These are phyloP conservation scores for Ustilago nuda DNA, from an alignment of 1,284 basidiomycete genomes.

Conservation along the genomic window DNA sequence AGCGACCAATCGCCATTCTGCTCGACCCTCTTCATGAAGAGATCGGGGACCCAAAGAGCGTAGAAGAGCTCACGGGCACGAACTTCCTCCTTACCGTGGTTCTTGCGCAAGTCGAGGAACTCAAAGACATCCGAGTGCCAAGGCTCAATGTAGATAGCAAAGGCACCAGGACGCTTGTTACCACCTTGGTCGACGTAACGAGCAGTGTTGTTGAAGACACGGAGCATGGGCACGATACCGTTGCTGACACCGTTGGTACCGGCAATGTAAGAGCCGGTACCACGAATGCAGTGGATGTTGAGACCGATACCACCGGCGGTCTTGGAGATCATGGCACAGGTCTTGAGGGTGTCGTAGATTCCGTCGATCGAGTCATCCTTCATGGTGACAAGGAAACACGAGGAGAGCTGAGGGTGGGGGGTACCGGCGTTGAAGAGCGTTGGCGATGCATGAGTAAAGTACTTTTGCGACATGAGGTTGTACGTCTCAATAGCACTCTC, in stretches of 20 bases:
- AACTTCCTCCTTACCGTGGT: slow-evolving; percentile 98
- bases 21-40: slow-evolving; percentile 75
- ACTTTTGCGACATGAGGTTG: slow-evolving; percentile 84
- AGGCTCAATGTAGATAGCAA: slow-evolving; percentile 96
- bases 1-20: slow-evolving; percentile 90
- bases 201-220: slow-evolving; percentile 97
- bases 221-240: slow-evolving; percentile 99
- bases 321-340: slow-evolving; percentile 99
- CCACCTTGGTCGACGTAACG: slow-evolving; percentile 99
- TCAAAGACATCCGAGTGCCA: slow-evolving; percentile 99
- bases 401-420: slow-evolving; percentile 92
- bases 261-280: slow-evolving; percentile 87
- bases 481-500: slow-evolving; percentile 88
- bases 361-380: slow-evolving; percentile 99
- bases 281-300: slow-evolving; percentile 95
- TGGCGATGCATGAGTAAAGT: slow-evolving; percentile 95
- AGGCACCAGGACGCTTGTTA: slow-evolving; percentile 98
- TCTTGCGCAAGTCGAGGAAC: slow-evolving; percentile 97
- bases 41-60: slow-evolving; percentile 96
- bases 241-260: slow-evolving; percentile 98
- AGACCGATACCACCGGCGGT: slow-evolving; percentile 98
- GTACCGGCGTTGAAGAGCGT: slow-evolving; percentile 99
- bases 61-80: slow-evolving; percentile 98
- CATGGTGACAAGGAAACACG: slow-evolving; percentile 98
- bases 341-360: slow-evolving; percentile 98